These are phyloP conservation scores for Penicillium diatomitis DNA, from an alignment of 495 filamentous ascomycete genomes.

Conservation along the genomic window DNA sequence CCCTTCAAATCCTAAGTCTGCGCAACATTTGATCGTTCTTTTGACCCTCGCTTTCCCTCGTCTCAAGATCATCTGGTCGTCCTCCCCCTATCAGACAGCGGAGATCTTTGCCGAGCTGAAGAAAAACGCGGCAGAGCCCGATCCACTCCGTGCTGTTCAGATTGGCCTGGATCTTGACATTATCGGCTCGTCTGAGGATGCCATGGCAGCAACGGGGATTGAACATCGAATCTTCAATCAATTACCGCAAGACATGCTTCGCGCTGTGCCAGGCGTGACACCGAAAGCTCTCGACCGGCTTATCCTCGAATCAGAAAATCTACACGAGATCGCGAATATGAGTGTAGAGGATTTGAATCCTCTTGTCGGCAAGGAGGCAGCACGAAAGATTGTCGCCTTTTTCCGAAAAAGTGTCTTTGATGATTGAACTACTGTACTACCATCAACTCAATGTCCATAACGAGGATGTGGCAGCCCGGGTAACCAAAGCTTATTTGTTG, in stretches of 20 bases:
- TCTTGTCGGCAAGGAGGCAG: constrained; percentile 73
- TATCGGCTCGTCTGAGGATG: constrained; percentile 41
- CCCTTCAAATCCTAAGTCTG: constrained; percentile 50
- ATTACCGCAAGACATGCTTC: constrained; percentile 77
- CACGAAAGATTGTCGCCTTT: constrained; percentile 67
- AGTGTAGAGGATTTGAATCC: constrained; percentile 57
- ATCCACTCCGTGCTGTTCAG: constrained; percentile 78
- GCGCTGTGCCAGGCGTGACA: constrained; percentile 77
- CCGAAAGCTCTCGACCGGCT: constrained; percentile 63
- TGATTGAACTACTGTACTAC: constrained; percentile 3
- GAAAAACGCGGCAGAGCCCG: constrained; percentile 77
- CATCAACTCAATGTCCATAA: neutral
- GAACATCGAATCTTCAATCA: constrained; percentile 51
- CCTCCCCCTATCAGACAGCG: constrained; percentile 88
- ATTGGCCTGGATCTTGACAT: constrained; percentile 63
- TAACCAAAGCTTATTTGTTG: neutral
- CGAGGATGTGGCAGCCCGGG: neutral
- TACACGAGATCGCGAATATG: constrained; percentile 84
- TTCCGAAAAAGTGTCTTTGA: constrained; percentile 78
- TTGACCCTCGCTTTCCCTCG: constrained; percentile 87
- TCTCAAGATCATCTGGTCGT: constrained; percentile 88
- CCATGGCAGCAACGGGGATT: constrained; percentile 47
- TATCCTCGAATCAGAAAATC: constrained; percentile 61
- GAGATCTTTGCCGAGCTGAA: constrained; percentile 95
- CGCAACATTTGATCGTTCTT: constrained; percentile 87